These are phyloP conservation scores for Panicum miliaceum DNA, from an alignment of 176 grass and related monocot species.

Conservation along the genomic window DNA sequence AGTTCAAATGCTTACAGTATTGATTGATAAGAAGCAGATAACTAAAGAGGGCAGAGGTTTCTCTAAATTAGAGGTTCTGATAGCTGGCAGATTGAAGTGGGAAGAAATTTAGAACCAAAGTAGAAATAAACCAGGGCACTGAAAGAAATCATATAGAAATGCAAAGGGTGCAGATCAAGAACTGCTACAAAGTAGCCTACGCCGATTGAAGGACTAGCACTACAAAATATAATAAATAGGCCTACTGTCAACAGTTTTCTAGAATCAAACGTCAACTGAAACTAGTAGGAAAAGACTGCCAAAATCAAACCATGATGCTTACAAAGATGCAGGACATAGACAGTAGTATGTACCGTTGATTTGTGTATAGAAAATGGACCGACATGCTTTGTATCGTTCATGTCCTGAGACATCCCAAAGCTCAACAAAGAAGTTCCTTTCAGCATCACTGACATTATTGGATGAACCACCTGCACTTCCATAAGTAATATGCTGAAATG, in stretches of 20 bases:
- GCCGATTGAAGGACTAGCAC: constrained; percentile 1
- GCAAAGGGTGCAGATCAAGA: background rate
- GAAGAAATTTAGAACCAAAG: constrained; percentile 18
- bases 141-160: constrained; percentile 34
- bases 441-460: constrained; percentile 71
- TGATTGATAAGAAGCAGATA: background rate
- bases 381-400: constrained; percentile 84
- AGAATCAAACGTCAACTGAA: background rate
- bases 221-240: constrained; percentile 11
- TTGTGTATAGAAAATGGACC: constrained; percentile 89
- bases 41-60: constrained; percentile 21
- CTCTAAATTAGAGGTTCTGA: background rate
- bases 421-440: constrained; percentile 94
- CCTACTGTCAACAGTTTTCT: background rate
- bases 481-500: constrained; percentile 85
- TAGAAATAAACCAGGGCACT: constrained; percentile 15
- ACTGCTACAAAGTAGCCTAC: background rate
- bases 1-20: constrained; percentile 22
- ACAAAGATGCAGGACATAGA: constrained; percentile 27
- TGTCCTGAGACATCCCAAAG: constrained; percentile 97
- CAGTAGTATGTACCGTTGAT: constrained; percentile 73
- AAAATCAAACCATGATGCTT: background rate
- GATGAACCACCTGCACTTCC: constrained; percentile 76
- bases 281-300: background rate
- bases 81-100: background rate